Conservation (phyloP, 2,329 filamentous ascomycete genomes). For the Domatiomyces globalis region DNA sequence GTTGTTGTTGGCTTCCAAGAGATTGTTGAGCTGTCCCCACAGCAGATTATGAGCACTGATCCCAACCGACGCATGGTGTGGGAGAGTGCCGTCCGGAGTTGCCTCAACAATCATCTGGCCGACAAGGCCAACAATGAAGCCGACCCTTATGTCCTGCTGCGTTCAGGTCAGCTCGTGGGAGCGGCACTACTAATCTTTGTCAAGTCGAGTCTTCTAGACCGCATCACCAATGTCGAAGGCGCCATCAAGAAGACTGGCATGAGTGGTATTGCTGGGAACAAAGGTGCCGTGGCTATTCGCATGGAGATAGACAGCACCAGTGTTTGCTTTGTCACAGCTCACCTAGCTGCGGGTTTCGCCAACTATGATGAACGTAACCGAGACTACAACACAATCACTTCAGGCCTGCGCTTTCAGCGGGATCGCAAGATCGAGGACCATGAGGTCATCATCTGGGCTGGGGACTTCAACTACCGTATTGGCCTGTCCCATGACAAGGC, state of each 20-base stretch:
- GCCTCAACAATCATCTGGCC: conserved; percentile 46
- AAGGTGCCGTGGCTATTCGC: conserved; percentile 89
- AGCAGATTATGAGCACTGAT: conserved; percentile 98
- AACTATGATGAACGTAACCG: conserved; percentile 95
- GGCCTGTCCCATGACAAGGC: conserved; percentile 67
- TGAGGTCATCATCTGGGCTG: conserved; percentile 82
- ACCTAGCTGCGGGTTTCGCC: conserved; percentile 86
- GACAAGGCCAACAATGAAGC: conserved; percentile 44
- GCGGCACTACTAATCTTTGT: conserved; percentile 88
- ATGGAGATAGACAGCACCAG: conserved; percentile 89
- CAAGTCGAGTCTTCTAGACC: conserved; percentile 56
- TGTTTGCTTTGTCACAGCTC: conserved; percentile 89
- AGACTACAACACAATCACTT: conserved; percentile 79
- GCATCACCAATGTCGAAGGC: conserved; percentile 94
- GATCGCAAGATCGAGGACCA: conserved; percentile 88
- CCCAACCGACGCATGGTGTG: conserved; percentile 70
- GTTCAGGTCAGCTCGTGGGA: conserved; percentile 87
- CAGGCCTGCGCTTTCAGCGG: conserved; percentile 77
- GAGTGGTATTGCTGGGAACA: conserved; percentile 95
- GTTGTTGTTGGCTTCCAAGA: conserved; percentile 91
- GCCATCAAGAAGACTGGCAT: conserved; percentile 83
- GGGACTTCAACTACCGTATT: conserved; percentile 97
- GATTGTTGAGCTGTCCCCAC: conserved; percentile 92
- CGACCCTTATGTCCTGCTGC: conserved; percentile 73
- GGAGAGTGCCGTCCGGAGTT: conserved; percentile 67